Evolutionary conservation across 164 flowering plant species (phyloP).

Genomic region (Nymphaea colorata): DNA sequence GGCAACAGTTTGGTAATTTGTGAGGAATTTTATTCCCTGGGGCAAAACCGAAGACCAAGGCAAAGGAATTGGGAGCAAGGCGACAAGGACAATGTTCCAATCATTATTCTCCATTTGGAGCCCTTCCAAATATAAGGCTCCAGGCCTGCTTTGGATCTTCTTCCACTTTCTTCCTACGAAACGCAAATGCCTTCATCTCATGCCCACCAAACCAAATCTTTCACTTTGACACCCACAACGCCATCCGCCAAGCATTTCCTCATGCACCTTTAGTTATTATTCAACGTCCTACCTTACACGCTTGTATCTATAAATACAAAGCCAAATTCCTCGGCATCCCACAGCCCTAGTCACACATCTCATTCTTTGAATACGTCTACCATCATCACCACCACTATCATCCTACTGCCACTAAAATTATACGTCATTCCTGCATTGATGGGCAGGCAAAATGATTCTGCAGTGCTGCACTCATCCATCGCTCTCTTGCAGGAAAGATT

Average conservation of each 20-base stretch:
- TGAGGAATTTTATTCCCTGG: not conserved
- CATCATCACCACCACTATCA: not conserved
- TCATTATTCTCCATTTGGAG: not conserved
- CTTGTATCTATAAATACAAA: conserved; percentile 12
- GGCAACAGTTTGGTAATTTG: not conserved
- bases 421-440: conserved; percentile 3
- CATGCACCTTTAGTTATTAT: conserved; percentile 18
- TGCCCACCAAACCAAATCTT: not conserved
- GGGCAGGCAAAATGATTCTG: conserved; percentile 22
- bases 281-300: conserved; percentile 13
- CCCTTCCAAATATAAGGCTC: not conserved
- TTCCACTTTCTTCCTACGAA: not conserved
- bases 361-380: not conserved
- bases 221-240: conserved; percentile 12
- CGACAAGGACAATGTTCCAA: not conserved
- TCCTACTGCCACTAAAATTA: not conserved
- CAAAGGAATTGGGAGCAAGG: not conserved
- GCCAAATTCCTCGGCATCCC: conserved; percentile 1
- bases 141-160: not conserved
- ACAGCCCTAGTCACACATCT: not conserved
- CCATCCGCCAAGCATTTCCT: conserved; percentile 38
- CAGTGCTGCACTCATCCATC: conserved; percentile 22
- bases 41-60: not conserved
- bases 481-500: conserved; percentile 41
- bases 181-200: not conserved